phyloP scores from a whole-genome alignment of 306 rosid species.

The Begonia masoniana region DNA sequence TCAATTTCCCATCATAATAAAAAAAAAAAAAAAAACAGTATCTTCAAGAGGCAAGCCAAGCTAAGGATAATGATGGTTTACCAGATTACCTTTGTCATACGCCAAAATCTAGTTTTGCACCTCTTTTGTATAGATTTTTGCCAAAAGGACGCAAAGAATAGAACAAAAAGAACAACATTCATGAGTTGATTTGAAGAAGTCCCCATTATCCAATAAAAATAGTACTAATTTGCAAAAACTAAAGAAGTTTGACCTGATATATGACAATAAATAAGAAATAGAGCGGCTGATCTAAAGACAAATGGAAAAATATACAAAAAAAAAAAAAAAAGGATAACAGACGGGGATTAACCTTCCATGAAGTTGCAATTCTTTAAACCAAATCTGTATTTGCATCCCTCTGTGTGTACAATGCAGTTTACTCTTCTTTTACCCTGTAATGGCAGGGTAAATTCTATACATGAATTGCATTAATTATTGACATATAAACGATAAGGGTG shows the following conservation, averaged over 20 bases:
- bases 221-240: too few relatives aligned
- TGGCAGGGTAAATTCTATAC: slow-evolving; percentile 90
- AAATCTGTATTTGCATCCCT: slow-evolving; percentile 38
- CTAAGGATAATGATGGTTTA: too few relatives aligned
- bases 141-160: too few relatives aligned
- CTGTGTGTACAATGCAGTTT: slow-evolving; percentile 41
- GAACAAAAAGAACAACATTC: too few relatives aligned
- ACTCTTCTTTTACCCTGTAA: slow-evolving; percentile 57
- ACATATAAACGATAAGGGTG: slow-evolving; percentile 32
- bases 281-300: slow-evolving; percentile 11
- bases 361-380: slow-evolving; percentile 34
- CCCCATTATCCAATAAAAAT: too few relatives aligned
- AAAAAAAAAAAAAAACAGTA: too few relatives aligned
- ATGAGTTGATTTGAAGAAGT: too few relatives aligned
- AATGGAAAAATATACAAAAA: slow-evolving; percentile 6
- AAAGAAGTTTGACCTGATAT: not conserved
- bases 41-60: too few relatives aligned
- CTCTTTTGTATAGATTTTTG: too few relatives aligned
- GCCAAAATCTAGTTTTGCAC: too few relatives aligned
- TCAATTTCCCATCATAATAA: too few relatives aligned
- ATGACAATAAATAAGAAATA: slow-evolving; percentile 22
- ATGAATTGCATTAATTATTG: slow-evolving; percentile 65
- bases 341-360: slow-evolving; percentile 26
- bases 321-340: slow-evolving; percentile 18
- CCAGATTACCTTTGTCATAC: too few relatives aligned